Evolutionary conservation across 768 basidiomycete species (phyloP), one percentile per base, ranked within the genome.

Genomic region (Cystobasidiopsis lactophilus): DNA sequence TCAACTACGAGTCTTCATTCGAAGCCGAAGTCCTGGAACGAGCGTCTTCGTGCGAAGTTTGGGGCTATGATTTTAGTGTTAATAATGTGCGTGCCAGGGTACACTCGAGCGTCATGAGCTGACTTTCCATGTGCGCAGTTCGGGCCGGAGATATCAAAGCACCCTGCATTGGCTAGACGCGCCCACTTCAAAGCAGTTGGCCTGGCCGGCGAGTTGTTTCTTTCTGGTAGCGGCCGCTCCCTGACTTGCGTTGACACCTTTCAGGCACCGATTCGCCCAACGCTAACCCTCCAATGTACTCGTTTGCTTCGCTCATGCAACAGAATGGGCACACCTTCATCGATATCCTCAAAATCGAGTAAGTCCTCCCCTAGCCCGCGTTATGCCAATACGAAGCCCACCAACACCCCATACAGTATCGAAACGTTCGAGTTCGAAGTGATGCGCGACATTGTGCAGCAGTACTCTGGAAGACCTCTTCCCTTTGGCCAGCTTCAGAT

Each of bases 41-140:
- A 18, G 37, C 50, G 7, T 31, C 41, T 5, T 2, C 29, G 37
- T 19, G 31, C 27, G 46, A 58, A 47, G 41, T 60, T 10, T 60
- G 54, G 31, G 59, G 59, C 11, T 57, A 60, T 30, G 57, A 60
- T 24, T 60, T 54, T 46, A 51, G 44, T 24, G 43, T 56, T 3
- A 37, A 45, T 2, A 21, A 30, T 10, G 54, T 55, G 40, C 5
- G 52, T 47, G 4, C 11, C 26, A 18, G 2, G 5, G 14, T 3
- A 27, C 18, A 35, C 33, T 35, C 33, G 16, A 35, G 16, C 16
- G 33, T 35, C n/a, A n/a, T n/a, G n/a, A n/a, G n/a, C n/a, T 35
- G 33, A 35, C 33, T 35, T 7, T 10, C 14, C 21, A n/a, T 24
- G 24, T 29, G 29, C 30, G 44, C 23, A 49, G 54, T 55, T 55